phyloP scores from a whole-genome alignment of 495 filamentous ascomycete genomes.

The Aspergillus asperescens region DNA sequence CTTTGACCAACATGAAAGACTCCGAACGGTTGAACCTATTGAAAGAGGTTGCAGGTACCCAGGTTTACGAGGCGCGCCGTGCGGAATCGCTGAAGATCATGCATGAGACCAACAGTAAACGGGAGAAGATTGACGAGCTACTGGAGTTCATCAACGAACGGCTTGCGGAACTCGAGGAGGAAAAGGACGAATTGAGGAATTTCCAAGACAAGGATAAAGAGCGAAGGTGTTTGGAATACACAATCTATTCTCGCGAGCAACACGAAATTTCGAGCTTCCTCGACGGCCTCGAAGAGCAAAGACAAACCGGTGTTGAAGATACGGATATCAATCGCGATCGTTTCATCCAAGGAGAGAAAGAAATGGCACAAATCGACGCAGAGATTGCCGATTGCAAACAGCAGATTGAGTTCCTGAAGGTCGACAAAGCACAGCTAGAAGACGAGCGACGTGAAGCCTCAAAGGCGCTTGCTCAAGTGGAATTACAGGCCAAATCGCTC shows the following conservation, averaged over 20 bases:
- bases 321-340: conserved; percentile 74
- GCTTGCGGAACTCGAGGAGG: conserved; percentile 84
- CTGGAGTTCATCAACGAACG: conserved; percentile 88
- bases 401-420: conserved; percentile 75
- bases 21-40: conserved; percentile 78
- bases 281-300: conserved; percentile 74
- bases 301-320: conserved; percentile 73
- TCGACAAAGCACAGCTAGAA: conserved; percentile 85
- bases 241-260: conserved; percentile 87
- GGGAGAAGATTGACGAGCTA: conserved; percentile 87
- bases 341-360: conserved; percentile 74
- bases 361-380: conserved; percentile 68
- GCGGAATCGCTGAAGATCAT: conserved; percentile 93
- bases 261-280: conserved; percentile 68
- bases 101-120: conserved; percentile 91
- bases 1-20: conserved; percentile 98
- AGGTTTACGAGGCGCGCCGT: conserved; percentile 89
- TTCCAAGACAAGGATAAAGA: conserved; percentile 96
- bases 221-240: conserved; percentile 86
- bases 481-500: conserved; percentile 76
- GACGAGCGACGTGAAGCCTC: conserved; percentile 81
- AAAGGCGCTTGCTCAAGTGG: conserved; percentile 70
- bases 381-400: conserved; percentile 74
- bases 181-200: conserved; percentile 88
- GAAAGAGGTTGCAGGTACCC: conserved; percentile 96